Percentiles rank a stretch among this genome's conserved stretches.
Evolutionary conservation across 345 rosid species (phyloP).

Genomic region (Hibiscus tridactylites): DNA sequence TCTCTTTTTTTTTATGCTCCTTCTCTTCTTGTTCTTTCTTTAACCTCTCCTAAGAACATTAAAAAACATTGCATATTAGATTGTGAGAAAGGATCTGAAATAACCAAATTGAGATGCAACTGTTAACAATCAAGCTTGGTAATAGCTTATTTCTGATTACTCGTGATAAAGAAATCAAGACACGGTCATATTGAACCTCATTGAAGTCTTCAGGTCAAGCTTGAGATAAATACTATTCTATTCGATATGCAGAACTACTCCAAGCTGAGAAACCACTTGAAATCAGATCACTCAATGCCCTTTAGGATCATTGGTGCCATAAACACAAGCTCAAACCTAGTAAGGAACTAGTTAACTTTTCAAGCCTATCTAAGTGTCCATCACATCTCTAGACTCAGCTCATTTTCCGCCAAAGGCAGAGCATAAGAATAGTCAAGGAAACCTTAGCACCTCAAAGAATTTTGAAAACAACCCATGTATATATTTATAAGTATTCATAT

Average conservation of each 20-base stretch:
- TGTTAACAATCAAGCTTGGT: conserved; percentile 5
- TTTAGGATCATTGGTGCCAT: not conserved
- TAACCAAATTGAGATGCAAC: not conserved
- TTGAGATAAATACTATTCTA: conserved; percentile 1
- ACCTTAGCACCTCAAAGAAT: too few relatives aligned
- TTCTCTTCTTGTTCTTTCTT: conserved; percentile 96
- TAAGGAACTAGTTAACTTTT: not conserved
- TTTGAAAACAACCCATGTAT: too few relatives aligned
- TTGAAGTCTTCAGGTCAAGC: conserved; percentile 3
- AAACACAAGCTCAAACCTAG: conserved; percentile 2
- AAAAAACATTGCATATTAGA: not conserved
- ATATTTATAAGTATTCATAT: too few relatives aligned
- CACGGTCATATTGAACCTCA: not conserved
- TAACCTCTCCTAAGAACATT: conserved; percentile 60
- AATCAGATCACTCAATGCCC: not conserved
- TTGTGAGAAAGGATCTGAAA: not conserved
- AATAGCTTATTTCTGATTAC: not conserved
- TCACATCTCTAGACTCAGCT: not conserved
- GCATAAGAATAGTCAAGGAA: not conserved
- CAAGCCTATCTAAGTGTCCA: not conserved
- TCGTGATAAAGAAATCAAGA: conserved; percentile 5
- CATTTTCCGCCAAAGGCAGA: not conserved
- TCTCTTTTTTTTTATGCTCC: conserved; percentile 77
- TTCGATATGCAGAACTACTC: not conserved
- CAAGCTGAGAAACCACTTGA: conserved; percentile 9